A percentile compares a stretch with the other conserved stretches of the same genome.
phyloP scores from a whole-genome alignment of 2,329 filamentous ascomycete genomes.

The Ophiostoma sp. region DNA sequence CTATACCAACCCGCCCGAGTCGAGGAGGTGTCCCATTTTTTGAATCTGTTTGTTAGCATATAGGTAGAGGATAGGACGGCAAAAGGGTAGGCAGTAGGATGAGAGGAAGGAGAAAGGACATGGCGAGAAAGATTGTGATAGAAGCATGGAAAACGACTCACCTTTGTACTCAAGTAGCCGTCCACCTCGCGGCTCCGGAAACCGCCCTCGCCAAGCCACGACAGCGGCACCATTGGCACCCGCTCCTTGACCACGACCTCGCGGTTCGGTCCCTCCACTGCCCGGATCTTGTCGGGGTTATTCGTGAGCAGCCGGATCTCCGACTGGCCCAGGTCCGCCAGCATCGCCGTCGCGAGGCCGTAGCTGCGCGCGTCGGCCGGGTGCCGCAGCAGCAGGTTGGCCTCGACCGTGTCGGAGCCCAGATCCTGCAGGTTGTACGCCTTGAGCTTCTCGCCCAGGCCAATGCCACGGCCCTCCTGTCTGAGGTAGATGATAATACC shows the following conservation, averaged over 20 bases:
- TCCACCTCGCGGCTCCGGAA: conserved; percentile 86
- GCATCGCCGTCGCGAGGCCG: conserved; percentile 91
- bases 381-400: conserved; percentile 83
- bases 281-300: conserved; percentile 93
- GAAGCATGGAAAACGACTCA: conserved; percentile 37
- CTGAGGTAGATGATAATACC: conserved; percentile 94
- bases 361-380: conserved; percentile 94
- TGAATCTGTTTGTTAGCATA: conserved; percentile 54
- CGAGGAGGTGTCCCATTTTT: conserved; percentile 79
- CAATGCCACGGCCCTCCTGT: conserved; percentile 93
- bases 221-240: conserved; percentile 91
- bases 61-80: not conserved
- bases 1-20: conserved; percentile 36
- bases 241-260: conserved; percentile 84
- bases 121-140: no score
- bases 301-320: conserved; percentile 86
- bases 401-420: conserved; percentile 95
- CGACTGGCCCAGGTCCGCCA: conserved; percentile 73
- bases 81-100: not conserved
- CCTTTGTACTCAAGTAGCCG: conserved; percentile 92
- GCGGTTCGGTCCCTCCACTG: conserved; percentile 83
- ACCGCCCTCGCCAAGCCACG: conserved; percentile 81
- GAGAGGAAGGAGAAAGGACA: no score
- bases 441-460: conserved; percentile 90
- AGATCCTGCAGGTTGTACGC: conserved; percentile 97